Evolutionary conservation across 129 eudicot species (phyloP), one percentile per base, ranked within the genome.

Genomic region (Chrysanthemum seticuspe): DNA sequence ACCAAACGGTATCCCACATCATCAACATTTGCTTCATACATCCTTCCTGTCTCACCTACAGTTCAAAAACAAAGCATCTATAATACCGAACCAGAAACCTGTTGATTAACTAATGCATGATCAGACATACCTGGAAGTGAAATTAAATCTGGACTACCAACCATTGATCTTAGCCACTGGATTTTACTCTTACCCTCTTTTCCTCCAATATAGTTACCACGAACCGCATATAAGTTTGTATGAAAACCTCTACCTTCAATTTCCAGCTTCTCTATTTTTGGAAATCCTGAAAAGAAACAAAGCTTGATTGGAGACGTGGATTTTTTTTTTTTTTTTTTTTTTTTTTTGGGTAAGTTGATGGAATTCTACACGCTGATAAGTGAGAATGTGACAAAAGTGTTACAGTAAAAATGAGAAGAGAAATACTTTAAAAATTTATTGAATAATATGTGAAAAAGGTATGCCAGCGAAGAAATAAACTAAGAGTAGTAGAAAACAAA

Each of bases 21-120:
- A 83, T 95, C 97, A 62, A 95, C 99, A 80, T 95, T 95, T 50
- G 99, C 97, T 86, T 95, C 99, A 52, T 95, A 95, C 99, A 95
- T 95, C 76, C 96, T 95, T 73, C 99, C 99, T 0, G 91, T 95
- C 80, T 95, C 97, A 48, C 97, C 99, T 95, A 79, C 72, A 85
- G 74, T 51, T 64, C 50, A 15, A 75, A 16, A 65, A 27, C 2
- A 12, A 49, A 16, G 0, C 0, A n/a, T 25, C 12, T 31, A 36
- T 8, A 44, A 40, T 44, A 44, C 70, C 2, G 70, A 16, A 65
- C 7, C 40, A 0, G n/a, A 10, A 21, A 18, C 16, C 4, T 66
- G 56, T n/a, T 3, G 6, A 11, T 19, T 15, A 27, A 45, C 15
- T 31, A 66, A 47, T 55, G 67, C 13, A 74, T 16, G 59, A 71